Base-by-base conservation (phyloP, 2,329 filamentous ascomycete species). In the Tolypocladium amazonense region DNA sequence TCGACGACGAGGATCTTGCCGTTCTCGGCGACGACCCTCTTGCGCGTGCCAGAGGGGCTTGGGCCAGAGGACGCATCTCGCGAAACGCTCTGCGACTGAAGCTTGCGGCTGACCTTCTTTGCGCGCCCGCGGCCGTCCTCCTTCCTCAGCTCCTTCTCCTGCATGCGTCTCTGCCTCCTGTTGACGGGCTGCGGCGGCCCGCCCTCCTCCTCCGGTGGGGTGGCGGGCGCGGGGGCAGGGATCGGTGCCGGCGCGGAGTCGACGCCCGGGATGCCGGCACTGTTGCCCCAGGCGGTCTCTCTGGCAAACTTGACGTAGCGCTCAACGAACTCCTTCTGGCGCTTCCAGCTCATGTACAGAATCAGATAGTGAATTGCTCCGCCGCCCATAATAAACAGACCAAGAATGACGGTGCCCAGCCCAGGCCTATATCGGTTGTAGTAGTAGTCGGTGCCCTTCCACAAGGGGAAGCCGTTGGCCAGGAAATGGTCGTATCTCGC, bases 371-470 rank as follows among this genome's bases (percentile, higher is more conserved):
- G 94, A 43, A 89, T 87, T 37, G 80, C 89, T 63, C 94, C 94
- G 60, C 92, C 93, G 57, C 89, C 84, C 58, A 90, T 84, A 63
- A 96, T 72, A 74, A 97, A 91, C 47, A 96, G 77, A 56, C 93
- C 92, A 33, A 88, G 62, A 57, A 97, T 75, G 54, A 96, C 94
- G 18, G 89, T 89, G 61, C 90, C 91, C 53, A 97, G 79, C 11
- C 94, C 94, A 1, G 94, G 94, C 25, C 94, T 85, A 81, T 93
- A 97, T 60, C 94, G 87, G 68, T 86, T 87, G 79, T 99, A 99
- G 82, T 97, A 99, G 82, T 99, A 99, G 63, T 94, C 93, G 53
- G 93, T 97, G 61, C 94, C 94, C 78, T 93, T 92, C 94, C 94
- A 99, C 59, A 85, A 85, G 38, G 94, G 94, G 78, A 99, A 99